Percentiles rank a stretch among this genome's conserved stretches.
Conservation (phyloP, 208 protist genomes). For the Entamoeba histolytica region DNA sequence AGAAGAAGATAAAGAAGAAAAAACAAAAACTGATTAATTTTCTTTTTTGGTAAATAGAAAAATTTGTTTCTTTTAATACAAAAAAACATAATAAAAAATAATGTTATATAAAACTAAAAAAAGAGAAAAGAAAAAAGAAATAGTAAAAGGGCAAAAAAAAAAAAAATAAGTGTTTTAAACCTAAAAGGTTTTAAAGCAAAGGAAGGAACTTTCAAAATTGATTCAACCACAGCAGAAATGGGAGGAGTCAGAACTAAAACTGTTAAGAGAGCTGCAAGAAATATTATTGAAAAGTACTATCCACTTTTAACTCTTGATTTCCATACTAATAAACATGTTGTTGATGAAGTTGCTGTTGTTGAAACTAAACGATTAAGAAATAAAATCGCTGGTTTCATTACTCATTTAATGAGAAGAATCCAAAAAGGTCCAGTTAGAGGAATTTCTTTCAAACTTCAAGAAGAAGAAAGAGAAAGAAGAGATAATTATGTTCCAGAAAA, state of each 20-base stretch:
- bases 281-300: conserved; percentile 99
- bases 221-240: conserved; percentile 21
- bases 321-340: conserved; percentile 87
- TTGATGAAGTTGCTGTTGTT: conserved; percentile 76
- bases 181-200: too few species aligned
- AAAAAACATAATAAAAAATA: too few species aligned
- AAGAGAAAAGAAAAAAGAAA: too few species aligned
- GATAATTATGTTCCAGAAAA: conserved; percentile 94
- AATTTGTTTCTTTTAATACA: too few species aligned
- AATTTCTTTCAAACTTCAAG: conserved; percentile 99
- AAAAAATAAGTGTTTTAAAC: too few species aligned
- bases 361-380: conserved; percentile 96
- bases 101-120: too few species aligned
- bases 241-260: conserved; percentile 98
- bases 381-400: conserved; percentile 51
- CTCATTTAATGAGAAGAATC: conserved; percentile 89
- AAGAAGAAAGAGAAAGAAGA: conserved; percentile 97
- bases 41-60: too few species aligned
- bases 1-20: too few species aligned
- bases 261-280: conserved; percentile 89
- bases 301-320: conserved; percentile 89
- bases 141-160: too few species aligned
- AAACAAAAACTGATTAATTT: too few species aligned
- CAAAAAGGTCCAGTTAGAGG: conserved; percentile 77
- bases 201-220: too few species aligned